Base-by-base conservation (phyloP, 2,329 filamentous ascomycete genomes). In the Paecilomyces niveus region DNA sequence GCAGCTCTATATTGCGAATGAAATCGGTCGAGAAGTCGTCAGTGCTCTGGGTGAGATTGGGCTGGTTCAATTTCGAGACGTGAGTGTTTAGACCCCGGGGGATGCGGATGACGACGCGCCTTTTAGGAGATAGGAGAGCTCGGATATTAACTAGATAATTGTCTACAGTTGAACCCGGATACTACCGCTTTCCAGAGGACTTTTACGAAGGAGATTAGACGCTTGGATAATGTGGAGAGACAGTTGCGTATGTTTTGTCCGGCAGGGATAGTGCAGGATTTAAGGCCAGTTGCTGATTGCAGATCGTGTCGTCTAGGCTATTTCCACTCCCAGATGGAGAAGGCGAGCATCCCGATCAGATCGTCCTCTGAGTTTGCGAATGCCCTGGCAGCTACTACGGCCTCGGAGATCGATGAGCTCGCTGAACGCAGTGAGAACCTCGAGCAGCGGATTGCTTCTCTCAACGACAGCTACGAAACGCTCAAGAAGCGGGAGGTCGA, bases 401-500 rank as follows among this genome's bases (percentile, higher is more conserved):
- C 93, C 50, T 89, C 91, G 63, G 94, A 99, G 77, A 99, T 99
- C 63, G 94, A 99, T 71, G 92, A 97, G 74, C 85, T 99, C 62
- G 85, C 91, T 59, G 93, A 97, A 73, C 89, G 93, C 69, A 90
- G 91, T 74, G 90, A 97, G 78, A 89, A 87, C 75, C 83, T 99
- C 58, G 94, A 99, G 78, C 90, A 95, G 78, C 86, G 94, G 62
- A 86, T 99, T 65, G 88, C 86, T 59, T 93, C 92, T 65, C 80
- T 99, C 62, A 97, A 97, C 74, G 94, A 97, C 72, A 97, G 92
- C 80, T 97, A 99, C 76, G 94, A 99, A 80, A 97, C 92, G 15
- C 78, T 99, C 74, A 97, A 97, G 85, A 97, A 94, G 80, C 87
- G 93, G 59, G 94, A 97, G 80, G 90, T 96, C 60, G 94, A 99